Evolutionary conservation across 2,329 filamentous ascomycete genomes (phyloP).

Genomic region (Byssochlamys sp.): DNA sequence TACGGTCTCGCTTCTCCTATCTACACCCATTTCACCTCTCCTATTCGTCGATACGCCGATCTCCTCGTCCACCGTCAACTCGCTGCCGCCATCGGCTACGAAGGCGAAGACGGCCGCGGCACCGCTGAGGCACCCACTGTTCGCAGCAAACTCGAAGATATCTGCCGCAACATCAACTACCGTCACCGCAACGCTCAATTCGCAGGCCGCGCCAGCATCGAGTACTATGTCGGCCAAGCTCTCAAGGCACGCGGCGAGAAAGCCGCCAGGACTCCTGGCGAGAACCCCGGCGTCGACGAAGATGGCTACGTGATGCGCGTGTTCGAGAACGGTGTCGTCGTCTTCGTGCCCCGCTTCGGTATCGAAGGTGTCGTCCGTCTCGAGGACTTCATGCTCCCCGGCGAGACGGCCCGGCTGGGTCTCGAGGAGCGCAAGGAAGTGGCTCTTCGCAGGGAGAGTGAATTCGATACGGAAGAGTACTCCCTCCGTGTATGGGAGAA

Average conservation of each 20-base stretch:
- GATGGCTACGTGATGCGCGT: constrained; percentile 95
- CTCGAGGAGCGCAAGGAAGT: constrained; percentile 24
- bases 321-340: constrained; percentile 93
- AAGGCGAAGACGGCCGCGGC: constrained; percentile 40
- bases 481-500: constrained; percentile 53
- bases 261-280: constrained; percentile 13
- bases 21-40: constrained; percentile 97
- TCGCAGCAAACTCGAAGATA: constrained; percentile 74
- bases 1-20: constrained; percentile 94
- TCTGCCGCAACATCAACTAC: constrained; percentile 97
- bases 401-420: constrained; percentile 28
- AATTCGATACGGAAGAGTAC: constrained; percentile 80
- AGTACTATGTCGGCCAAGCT: constrained; percentile 96
- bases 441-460: constrained; percentile 53
- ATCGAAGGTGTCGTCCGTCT: constrained; percentile 86
- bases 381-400: constrained; percentile 67
- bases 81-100: constrained; percentile 89
- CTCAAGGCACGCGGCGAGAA: constrained; percentile 60
- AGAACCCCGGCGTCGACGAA: constrained; percentile 52
- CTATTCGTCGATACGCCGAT: constrained; percentile 95
- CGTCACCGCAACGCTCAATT: constrained; percentile 95
- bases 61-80: constrained; percentile 88
- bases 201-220: constrained; percentile 84
- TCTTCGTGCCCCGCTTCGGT: constrained; percentile 89
- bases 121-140: constrained; percentile 67